Base-by-base conservation (phyloP, 768 basidiomycete species). In the Boletus eberwhitei region DNA sequence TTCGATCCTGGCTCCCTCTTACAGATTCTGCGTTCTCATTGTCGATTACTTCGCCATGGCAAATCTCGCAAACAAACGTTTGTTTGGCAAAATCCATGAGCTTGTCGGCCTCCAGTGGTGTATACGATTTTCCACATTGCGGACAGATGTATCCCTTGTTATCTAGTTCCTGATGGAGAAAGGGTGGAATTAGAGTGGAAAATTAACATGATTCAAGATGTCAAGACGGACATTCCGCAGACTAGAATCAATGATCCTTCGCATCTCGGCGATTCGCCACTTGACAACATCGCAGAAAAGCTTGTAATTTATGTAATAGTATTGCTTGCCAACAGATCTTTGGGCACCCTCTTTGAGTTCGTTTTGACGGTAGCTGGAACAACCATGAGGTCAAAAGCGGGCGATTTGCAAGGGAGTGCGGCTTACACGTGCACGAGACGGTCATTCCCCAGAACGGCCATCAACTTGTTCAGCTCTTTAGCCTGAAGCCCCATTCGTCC, bases 111-210 rank as follows among this genome's bases (percentile, higher is more conserved):
- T 98, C 93, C 14, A 99, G 77, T 0, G 92, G 85, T 2, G 88
- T 81, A 71, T 93, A 99, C 1, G 85, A 83, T 63, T 85, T 85
- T 54, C 83, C 82, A 76, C 95, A 98, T 60, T 85, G 83, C 2
- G 93, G 88, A 70, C 96, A 99, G 54, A 95, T 86, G 71, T 97
- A 98, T n/a, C 96, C 97, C 73, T 96, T 92, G 69, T 94, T 92
- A 58, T 95, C 93, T 57, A 97, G 84, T 75, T 98, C 93, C 95
- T 98, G 64, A 34, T 17, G 36, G 26, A 31, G 16, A 40, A 50
- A 16, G 19, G 24, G 40, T 44, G 16, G 13, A 6, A 37, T 46
- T 11, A 47, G 39, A 22, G 8, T n/a, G 53, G 14, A 43, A 16
- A 51, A 12, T n/a, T 12, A 13, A 24, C 12, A 21, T 24, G 37